These are phyloP conservation scores for Cokeromyces recurvatus DNA, from an alignment of 371 early-diverging fungal genomes.

Conservation along the genomic window DNA sequence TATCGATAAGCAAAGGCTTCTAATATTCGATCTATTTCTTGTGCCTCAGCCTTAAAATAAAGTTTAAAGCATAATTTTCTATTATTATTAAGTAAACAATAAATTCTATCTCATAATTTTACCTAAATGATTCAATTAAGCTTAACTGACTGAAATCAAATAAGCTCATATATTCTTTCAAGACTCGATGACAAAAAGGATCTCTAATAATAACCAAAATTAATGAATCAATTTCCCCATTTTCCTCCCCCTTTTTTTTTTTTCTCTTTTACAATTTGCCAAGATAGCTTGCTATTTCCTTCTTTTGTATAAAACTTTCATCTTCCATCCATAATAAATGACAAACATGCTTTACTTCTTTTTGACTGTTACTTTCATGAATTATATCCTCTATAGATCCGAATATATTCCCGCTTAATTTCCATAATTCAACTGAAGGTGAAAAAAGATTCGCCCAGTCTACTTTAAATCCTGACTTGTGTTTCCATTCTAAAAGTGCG, in stretches of 20 bases:
- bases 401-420: constrained; percentile 10
- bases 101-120: background rate
- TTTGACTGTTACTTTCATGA: background rate
- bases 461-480: constrained; percentile 18
- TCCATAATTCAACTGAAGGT: constrained; percentile 9
- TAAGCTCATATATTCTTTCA: constrained; percentile 55
- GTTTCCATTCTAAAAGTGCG: constrained; percentile 38
- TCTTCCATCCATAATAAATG: constrained; percentile 25
- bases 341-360: constrained; percentile 3
- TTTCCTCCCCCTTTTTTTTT: too few species aligned
- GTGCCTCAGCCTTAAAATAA: constrained; percentile 80
- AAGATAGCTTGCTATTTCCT: constrained; percentile 27
- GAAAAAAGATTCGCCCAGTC: constrained; percentile 16
- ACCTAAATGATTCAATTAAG: constrained; percentile 74
- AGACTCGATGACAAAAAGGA: constrained; percentile 34
- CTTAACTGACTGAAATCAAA: constrained; percentile 65
- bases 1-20: constrained; percentile 71
- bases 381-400: constrained; percentile 14
- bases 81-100: background rate
- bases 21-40: constrained; percentile 82
- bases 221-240: too few species aligned
- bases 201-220: constrained; percentile 13
- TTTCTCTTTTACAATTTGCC: constrained; percentile 36
- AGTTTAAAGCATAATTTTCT: constrained; percentile 60
- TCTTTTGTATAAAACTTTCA: constrained; percentile 10